A percentile compares a stretch with the other conserved stretches of the same genome.
phyloP scores from a whole-genome alignment of 352 stramenopile genomes.

The Elongisporangium prolatum region DNA sequence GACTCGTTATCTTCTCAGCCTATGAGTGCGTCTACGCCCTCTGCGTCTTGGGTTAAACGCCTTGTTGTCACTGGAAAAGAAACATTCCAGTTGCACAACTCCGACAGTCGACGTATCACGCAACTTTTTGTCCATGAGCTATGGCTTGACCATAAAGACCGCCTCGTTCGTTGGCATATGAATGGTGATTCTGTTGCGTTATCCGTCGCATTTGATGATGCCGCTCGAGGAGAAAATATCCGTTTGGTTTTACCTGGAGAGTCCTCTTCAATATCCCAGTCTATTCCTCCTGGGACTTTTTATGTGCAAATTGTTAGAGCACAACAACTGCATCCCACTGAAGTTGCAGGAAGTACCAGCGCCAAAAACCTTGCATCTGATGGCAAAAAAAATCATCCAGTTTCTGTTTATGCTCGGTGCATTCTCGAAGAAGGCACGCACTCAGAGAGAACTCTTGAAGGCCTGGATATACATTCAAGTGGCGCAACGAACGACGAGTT shows the following conservation, averaged over 20 bases:
- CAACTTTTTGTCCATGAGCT: conserved; percentile 84
- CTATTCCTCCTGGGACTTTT: conserved; percentile 72
- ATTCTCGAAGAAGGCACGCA: conserved; percentile 77
- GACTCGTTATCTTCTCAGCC: conserved; percentile 2
- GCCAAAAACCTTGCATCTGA: conserved; percentile 1
- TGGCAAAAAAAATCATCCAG: conserved; percentile 34
- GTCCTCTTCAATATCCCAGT: conserved; percentile 62
- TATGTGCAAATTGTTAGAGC: conserved; percentile 79
- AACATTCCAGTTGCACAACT: conserved; percentile 66
- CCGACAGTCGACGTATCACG: conserved; percentile 55
- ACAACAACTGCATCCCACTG: conserved; percentile 50
- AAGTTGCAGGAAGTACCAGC: conserved; percentile 9
- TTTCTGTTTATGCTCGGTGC: conserved; percentile 65
- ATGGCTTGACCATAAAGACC: conserved; percentile 82
- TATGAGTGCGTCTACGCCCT: conserved; percentile 39
- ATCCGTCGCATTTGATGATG: conserved; percentile 74
- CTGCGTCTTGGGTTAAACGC: conserved; percentile 59
- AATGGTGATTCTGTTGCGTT: conserved; percentile 78
- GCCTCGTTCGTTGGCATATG: conserved; percentile 79
- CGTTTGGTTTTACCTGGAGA: conserved; percentile 75
- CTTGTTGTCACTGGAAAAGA: conserved; percentile 81
- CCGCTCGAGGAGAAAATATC: conserved; percentile 62
- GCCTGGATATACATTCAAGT: conserved; percentile 33
- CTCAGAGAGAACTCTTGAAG: conserved; percentile 67
- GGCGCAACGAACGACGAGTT: conserved; percentile 11